Conservation (phyloP, 2,329 filamentous ascomycete genomes). For the Aureobasidium sp. region DNA sequence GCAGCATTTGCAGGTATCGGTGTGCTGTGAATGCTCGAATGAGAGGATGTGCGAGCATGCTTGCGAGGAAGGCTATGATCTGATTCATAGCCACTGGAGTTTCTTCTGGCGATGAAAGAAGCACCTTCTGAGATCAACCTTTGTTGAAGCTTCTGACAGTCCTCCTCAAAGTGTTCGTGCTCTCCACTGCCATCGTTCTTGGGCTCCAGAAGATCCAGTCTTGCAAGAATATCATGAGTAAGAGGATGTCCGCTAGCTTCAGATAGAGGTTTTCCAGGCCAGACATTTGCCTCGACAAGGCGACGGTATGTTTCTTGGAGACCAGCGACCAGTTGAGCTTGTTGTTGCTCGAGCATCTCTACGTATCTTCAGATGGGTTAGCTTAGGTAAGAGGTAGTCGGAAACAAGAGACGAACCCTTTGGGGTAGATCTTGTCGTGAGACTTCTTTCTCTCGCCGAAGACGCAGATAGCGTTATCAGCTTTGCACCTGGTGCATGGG, state of each 20-base stretch:
- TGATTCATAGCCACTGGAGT: constrained; percentile 52
- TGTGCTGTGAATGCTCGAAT: constrained; percentile 29
- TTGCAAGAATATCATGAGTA: constrained; percentile 57
- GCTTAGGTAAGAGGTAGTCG: constrained; percentile 5
- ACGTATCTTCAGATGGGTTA: constrained; percentile 44
- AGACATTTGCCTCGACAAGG: constrained; percentile 45
- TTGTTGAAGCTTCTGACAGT: constrained; percentile 49
- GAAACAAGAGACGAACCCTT: constrained; percentile 42
- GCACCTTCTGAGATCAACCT: constrained; percentile 48
- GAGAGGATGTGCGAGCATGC: constrained; percentile 28
- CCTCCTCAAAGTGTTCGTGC: constrained; percentile 53
- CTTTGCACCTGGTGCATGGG: constrained; percentile 55
- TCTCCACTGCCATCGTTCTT: constrained; percentile 39
- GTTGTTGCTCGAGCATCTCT: constrained; percentile 62
- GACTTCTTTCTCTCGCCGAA: constrained; percentile 61
- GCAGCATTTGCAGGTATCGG: constrained; percentile 25
- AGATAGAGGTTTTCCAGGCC: constrained; percentile 49
- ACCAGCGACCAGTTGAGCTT: constrained; percentile 54
- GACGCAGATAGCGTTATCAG: constrained; percentile 58
- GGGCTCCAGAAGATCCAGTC: constrained; percentile 51
- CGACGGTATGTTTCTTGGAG: constrained; percentile 55
- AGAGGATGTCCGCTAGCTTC: constrained; percentile 51
- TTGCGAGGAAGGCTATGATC: constrained; percentile 43
- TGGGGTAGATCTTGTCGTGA: constrained; percentile 62
- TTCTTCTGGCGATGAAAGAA: constrained; percentile 42